A percentile compares a stretch with the other conserved stretches of the same genome.
Evolutionary conservation across 495 filamentous ascomycete species (phyloP).

Genomic region (Xylaria telfairii): DNA sequence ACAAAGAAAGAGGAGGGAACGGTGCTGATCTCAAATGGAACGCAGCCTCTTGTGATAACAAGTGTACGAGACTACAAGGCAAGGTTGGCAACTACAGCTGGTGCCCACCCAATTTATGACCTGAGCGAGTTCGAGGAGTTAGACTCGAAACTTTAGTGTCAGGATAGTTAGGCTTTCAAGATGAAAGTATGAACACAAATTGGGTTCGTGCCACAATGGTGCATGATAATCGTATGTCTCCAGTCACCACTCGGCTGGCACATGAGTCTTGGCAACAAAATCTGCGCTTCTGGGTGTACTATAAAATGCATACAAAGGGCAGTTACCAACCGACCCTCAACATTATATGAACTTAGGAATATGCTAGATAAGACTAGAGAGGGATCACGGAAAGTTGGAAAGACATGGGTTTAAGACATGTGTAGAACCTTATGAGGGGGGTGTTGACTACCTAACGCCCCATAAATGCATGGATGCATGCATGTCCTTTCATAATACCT

Average conservation of each 20-base stretch:
- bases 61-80: constrained; percentile 82
- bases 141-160: constrained; percentile 70
- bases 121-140: constrained; percentile 83
- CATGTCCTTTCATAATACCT: background rate
- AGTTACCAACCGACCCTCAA: background rate
- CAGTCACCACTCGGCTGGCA: constrained; percentile 3
- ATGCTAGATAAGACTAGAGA: constrained; percentile 13
- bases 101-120: constrained; percentile 72
- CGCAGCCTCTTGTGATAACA: constrained; percentile 62
- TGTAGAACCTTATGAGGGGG: constrained; percentile 3
- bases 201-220: background rate
- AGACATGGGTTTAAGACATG: constrained; percentile 6
- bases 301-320: background rate
- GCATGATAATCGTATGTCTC: background rate
- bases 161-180: background rate
- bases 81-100: constrained; percentile 67
- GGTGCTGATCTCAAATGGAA: constrained; percentile 45
- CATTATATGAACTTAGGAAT: background rate
- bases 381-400: background rate
- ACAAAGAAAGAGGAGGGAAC: constrained; percentile 35
- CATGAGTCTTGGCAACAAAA: background rate
- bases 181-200: constrained; percentile 14
- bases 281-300: background rate
- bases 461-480: background rate
- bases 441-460: background rate